These are phyloP conservation scores for Panicum miliaceum DNA, from an alignment of 176 grass and related monocot species.

Conservation along the genomic window DNA sequence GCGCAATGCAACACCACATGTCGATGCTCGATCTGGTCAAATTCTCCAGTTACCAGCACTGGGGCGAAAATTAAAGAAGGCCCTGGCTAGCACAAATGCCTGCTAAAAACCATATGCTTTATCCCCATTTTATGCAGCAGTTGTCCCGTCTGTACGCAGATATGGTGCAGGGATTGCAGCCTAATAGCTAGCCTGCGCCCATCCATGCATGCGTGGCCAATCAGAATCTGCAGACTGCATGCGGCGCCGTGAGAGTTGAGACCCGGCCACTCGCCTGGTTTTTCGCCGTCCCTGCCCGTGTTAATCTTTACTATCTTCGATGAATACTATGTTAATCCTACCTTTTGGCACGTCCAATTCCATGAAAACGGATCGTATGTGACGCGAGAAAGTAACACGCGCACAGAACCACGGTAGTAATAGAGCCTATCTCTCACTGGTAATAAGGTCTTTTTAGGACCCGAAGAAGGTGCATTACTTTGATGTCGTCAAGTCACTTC, in stretches of 20 bases:
- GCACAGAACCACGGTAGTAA: too few relatives aligned
- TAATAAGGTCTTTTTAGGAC: too few relatives aligned
- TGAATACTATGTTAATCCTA: too few relatives aligned
- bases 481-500: too few relatives aligned
- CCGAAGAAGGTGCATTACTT: too few relatives aligned
- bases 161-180: neutral
- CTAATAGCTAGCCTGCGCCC: conserved; percentile 7
- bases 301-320: too few relatives aligned
- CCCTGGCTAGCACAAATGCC: neutral
- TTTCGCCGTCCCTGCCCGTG: too few relatives aligned
- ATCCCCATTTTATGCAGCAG: conserved; percentile 10
- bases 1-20: neutral
- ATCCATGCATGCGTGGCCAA: neutral
- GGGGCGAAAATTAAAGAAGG: neutral
- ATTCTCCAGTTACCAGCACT: neutral
- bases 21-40: neutral
- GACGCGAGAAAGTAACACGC: too few relatives aligned
- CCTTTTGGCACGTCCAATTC: too few relatives aligned
- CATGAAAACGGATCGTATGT: too few relatives aligned
- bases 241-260: neutral
- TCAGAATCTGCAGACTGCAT: neutral
- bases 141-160: neutral
- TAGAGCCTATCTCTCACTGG: too few relatives aligned
- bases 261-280: too few relatives aligned
- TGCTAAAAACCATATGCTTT: neutral